Conservation (phyloP, 2,329 filamentous ascomycete species). For the Phialophora tarda region DNA sequence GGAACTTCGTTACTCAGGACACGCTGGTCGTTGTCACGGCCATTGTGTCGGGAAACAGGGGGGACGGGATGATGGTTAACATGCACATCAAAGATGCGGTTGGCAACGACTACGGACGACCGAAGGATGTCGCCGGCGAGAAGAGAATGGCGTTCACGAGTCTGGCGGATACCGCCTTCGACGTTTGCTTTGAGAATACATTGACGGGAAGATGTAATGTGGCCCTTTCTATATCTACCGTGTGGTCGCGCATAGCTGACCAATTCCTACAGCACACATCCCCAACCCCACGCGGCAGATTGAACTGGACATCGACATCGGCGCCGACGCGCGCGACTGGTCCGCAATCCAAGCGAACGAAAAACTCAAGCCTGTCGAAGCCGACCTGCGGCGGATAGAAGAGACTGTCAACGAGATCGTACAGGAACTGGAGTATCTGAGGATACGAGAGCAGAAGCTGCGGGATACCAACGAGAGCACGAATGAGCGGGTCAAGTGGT, state of each 20-base stretch:
- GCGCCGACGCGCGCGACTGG: constrained; percentile 98
- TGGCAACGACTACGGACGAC: constrained; percentile 92
- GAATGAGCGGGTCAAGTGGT: constrained; percentile 98
- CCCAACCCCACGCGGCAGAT: constrained; percentile 68
- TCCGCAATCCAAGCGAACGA: constrained; percentile 92
- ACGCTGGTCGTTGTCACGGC: constrained; percentile 95
- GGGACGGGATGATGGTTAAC: constrained; percentile 91
- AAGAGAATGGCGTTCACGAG: constrained; percentile 93
- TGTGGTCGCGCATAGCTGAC: constrained; percentile 19
- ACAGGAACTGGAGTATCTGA: constrained; percentile 93
- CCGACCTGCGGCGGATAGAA: constrained; percentile 88
- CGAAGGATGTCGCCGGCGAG: constrained; percentile 90
- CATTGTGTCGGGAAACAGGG: constrained; percentile 80
- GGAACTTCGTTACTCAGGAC: constrained; percentile 92
- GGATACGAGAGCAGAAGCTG: constrained; percentile 87
- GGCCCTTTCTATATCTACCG: background rate
- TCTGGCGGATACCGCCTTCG: constrained; percentile 87
- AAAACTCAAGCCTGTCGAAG: constrained; percentile 97
- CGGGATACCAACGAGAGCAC: constrained; percentile 99
- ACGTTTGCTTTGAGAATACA: constrained; percentile 94
- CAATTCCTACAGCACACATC: constrained; percentile 41
- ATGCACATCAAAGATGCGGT: constrained; percentile 97
- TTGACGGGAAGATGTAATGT: constrained; percentile 66
- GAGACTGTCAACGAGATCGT: constrained; percentile 90
- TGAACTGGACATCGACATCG: constrained; percentile 94